Conservation (phyloP, 208 protist species). For the Leptomonas seymouri region DNA sequence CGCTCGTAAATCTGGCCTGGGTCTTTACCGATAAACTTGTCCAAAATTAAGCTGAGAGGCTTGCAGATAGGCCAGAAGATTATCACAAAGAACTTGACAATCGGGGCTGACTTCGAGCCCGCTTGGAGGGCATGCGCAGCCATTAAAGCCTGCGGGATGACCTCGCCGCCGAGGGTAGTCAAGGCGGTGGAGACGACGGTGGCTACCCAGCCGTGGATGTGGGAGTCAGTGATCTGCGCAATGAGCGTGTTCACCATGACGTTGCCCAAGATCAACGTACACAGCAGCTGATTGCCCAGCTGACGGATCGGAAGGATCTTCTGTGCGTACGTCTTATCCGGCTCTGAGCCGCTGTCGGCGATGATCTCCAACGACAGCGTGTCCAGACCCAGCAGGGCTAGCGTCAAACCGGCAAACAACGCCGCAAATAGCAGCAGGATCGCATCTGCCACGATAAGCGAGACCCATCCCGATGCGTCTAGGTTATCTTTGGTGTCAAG, state of each 20-base stretch:
- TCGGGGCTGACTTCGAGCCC: conserved; percentile 87
- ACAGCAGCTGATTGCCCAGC: conserved; percentile 96
- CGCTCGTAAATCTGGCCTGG: conserved; percentile 96
- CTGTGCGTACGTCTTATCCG: conserved; percentile 91
- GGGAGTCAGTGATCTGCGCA: conserved; percentile 91
- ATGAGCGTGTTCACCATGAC: conserved; percentile 97
- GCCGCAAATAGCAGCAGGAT: conserved; percentile 93
- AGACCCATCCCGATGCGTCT: conserved; percentile 56
- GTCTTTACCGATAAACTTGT: conserved; percentile 93
- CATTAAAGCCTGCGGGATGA: conserved; percentile 95
- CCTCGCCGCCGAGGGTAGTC: conserved; percentile 96
- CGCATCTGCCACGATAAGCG: conserved; percentile 76
- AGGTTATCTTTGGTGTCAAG: conserved; percentile 24
- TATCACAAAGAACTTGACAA: conserved; percentile 95
- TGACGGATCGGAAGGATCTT: conserved; percentile 95
- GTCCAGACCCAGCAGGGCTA: conserved; percentile 95
- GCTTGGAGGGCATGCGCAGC: conserved; percentile 92
- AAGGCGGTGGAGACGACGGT: conserved; percentile 92
- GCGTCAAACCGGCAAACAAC: conserved; percentile 96
- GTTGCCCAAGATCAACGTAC: conserved; percentile 97
- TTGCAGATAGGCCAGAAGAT: conserved; percentile 94
- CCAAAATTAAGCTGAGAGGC: conserved; percentile 92
- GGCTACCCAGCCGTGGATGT: conserved; percentile 87
- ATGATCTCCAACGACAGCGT: conserved; percentile 94
- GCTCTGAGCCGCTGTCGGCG: conserved; percentile 83